Evolutionary conservation across 202 grass and related monocot genomes (phyloP), one percentile per base, ranked within the genome.

Genomic region (Zoysia matrella): DNA sequence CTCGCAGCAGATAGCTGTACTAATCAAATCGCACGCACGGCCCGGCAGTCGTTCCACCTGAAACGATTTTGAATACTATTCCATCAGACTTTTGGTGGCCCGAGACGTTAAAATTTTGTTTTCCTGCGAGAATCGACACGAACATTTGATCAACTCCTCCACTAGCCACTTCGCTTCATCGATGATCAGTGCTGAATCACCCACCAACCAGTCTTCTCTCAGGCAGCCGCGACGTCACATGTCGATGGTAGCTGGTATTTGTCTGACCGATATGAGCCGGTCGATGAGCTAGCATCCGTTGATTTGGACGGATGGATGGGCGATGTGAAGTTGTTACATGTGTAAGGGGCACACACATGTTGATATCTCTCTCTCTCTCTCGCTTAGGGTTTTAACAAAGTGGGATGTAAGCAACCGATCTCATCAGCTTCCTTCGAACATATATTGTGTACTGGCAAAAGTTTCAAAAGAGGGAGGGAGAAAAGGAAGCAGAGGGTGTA

Each of bases 301-400:
- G 30, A 36, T 36, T 36, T 36, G 30, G 30, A 36, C 30, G 30
- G 30, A 36, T 36, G 30, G 30, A 36, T 36, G 30, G 30, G 30
- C 30, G 30, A 86, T 86, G 64, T 86, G 67, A 90, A 87, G 30
- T 36, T 36, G 88, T 52, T 36, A 46, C 48, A 79, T 36, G 60
- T 86, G 69, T 6, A 51, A 52, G 78, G 88, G 64, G 10, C 72
- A 78, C 78, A 66, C 69, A 46, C 2, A 60, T 9, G 48, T 36
- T 36, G 30, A 36, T 36, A 36, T 36, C 30, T 36, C 30, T 46
- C 30, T 36, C 30, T 46, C 30, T 60, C 30, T 36, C 30, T 36
- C 70, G 74, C 80, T 92, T 89, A 18, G 49, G 71, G 53, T 80
- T 89, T 89, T 73, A 83, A 84, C 80, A 77, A 92, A 92, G 90